Evolutionary conservation across 2,329 filamentous ascomycete species (phyloP).

Genomic region (Seiridium cupressi): DNA sequence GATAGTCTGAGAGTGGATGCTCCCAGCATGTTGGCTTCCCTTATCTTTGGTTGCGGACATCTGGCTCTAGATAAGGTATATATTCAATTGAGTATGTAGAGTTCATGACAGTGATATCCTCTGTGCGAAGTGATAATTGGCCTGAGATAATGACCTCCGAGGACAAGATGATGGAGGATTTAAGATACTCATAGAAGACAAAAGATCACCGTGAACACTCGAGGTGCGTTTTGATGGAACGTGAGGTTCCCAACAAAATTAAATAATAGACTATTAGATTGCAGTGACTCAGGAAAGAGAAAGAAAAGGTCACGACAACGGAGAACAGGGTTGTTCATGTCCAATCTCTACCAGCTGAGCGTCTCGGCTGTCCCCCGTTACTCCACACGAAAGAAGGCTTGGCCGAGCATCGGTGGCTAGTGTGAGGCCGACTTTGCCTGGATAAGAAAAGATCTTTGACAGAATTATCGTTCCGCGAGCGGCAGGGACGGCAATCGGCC

Average conservation of each 20-base stretch:
- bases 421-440: slow-evolving; percentile 1
- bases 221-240: no score
- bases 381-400: slow-evolving; percentile 5
- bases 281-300: not conserved
- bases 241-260: no score
- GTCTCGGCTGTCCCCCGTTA: not conserved
- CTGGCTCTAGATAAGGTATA: not conserved
- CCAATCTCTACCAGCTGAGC: not conserved
- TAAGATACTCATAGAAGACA: no score
- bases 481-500: not conserved
- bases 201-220: no score
- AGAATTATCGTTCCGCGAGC: not conserved
- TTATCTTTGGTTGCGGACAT: slow-evolving; percentile 7
- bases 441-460: not conserved
- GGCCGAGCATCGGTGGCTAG: slow-evolving; percentile 7
- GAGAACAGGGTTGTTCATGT: not conserved
- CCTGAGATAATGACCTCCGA: not conserved
- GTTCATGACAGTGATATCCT: not conserved
- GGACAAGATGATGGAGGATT: not conserved
- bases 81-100: not conserved
- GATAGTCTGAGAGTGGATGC: slow-evolving; percentile 1
- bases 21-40: not conserved
- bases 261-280: no score
- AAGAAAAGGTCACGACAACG: not conserved
- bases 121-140: not conserved